Percentiles rank a stretch among this genome's conserved stretches.
Conservation (phyloP, 257 asterid species). For the Cordia subcordata region DNA sequence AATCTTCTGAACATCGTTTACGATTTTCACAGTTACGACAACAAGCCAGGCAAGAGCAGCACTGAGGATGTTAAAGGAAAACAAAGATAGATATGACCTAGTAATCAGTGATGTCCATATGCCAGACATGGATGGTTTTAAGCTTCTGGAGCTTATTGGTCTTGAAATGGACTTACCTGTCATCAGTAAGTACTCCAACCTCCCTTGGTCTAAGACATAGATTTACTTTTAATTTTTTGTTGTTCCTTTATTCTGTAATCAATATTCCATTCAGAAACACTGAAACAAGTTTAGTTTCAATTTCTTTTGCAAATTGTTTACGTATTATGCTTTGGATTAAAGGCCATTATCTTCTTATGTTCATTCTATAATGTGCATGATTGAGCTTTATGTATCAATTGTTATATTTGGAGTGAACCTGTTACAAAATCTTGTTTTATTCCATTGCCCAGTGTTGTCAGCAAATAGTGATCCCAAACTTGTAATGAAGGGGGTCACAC, state of each 20-base stretch:
- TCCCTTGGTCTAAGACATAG: background rate
- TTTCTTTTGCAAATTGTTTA: too few relatives aligned
- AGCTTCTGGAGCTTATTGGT: constrained; percentile 82
- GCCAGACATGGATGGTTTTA: constrained; percentile 97
- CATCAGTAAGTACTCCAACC: constrained; percentile 46
- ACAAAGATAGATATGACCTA: constrained; percentile 63
- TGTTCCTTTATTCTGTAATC: background rate
- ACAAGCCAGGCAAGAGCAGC: constrained; percentile 68
- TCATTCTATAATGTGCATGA: too few relatives aligned
- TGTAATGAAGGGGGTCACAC: constrained; percentile 78
- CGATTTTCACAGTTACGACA: constrained; percentile 47
- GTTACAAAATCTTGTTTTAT: background rate
- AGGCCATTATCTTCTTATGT: too few relatives aligned
- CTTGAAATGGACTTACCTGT: constrained; percentile 90
- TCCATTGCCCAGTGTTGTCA: constrained; percentile 63
- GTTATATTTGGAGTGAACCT: background rate
- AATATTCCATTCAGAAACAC: too few relatives aligned
- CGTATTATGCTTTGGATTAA: too few relatives aligned
- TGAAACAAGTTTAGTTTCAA: background rate
- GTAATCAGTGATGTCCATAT: constrained; percentile 84
- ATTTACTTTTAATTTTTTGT: background rate
- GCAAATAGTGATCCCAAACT: constrained; percentile 65
- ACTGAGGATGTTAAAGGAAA: constrained; percentile 66
- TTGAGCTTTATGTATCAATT: too few relatives aligned
- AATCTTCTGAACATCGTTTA: constrained; percentile 15